These are phyloP conservation scores for Helotiales sp. DNA, from an alignment of 2,329 filamentous ascomycete species.

Conservation along the genomic window DNA sequence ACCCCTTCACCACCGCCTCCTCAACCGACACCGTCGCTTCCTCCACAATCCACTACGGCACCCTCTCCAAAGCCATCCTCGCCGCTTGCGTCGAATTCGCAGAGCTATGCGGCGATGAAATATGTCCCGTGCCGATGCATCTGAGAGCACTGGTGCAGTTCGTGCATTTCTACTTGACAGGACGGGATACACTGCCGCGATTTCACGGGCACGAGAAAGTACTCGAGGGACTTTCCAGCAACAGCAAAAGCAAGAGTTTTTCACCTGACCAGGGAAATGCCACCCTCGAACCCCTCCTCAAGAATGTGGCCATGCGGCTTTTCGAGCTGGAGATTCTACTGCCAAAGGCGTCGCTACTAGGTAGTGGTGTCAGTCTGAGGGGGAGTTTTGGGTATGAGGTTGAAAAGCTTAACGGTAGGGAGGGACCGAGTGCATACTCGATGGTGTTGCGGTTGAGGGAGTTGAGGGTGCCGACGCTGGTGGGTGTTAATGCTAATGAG, in stretches of 20 bases:
- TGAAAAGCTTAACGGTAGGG: too few species aligned
- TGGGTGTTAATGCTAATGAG: slow-evolving; percentile 77
- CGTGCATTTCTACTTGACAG: slow-evolving; percentile 24
- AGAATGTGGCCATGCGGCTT: slow-evolving; percentile 47
- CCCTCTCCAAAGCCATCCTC: slow-evolving; percentile 69
- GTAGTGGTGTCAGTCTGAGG: slow-evolving; percentile 59
- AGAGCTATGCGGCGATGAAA: slow-evolving; percentile 12
- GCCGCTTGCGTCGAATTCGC: slow-evolving; percentile 40
- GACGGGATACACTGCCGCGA: slow-evolving; percentile 9
- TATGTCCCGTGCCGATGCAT: slow-evolving; percentile 13
- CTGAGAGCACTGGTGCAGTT: slow-evolving; percentile 22
- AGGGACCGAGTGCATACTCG: slow-evolving; percentile 35
- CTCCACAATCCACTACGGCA: slow-evolving; percentile 80
- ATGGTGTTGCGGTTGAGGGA: slow-evolving; percentile 52
- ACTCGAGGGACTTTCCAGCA: neutral
- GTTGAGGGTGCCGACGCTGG: slow-evolving; percentile 67
- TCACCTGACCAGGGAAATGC: neutral
- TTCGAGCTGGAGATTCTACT: slow-evolving; percentile 60
- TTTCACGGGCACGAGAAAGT: neutral
- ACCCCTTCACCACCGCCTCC: slow-evolving; percentile 59
- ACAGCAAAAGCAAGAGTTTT: neutral
- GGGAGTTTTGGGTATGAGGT: slow-evolving; percentile 47
- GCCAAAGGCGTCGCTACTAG: slow-evolving; percentile 72
- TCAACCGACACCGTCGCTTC: slow-evolving; percentile 62
- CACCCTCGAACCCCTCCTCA: slow-evolving; percentile 41